A percentile compares a stretch with the other conserved stretches of the same genome.
These are phyloP conservation scores for Pisolithus microcarpus DNA, from an alignment of 768 basidiomycete species.

Conservation along the genomic window DNA sequence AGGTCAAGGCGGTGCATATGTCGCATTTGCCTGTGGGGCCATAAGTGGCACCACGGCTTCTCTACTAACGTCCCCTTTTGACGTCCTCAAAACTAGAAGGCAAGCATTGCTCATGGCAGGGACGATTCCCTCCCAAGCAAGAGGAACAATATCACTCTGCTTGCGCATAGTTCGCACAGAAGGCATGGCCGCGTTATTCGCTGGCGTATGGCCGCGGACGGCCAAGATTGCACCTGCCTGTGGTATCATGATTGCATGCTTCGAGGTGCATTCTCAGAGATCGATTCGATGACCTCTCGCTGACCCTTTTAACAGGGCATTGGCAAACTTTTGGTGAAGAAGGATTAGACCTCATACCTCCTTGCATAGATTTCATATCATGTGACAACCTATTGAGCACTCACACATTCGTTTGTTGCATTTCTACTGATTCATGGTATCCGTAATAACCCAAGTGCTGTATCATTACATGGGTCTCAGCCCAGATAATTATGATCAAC, in stretches of 20 bases:
- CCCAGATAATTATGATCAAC: conserved; percentile 28
- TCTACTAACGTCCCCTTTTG: conserved; percentile 88
- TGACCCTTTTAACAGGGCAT: conserved; percentile 41
- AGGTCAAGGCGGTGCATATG: conserved; percentile 50
- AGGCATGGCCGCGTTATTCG: conserved; percentile 70
- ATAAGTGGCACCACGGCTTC: conserved; percentile 83
- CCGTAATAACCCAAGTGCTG: conserved; percentile 5
- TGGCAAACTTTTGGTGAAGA: conserved; percentile 44
- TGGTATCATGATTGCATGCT: conserved; percentile 96
- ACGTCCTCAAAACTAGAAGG: conserved; percentile 91
- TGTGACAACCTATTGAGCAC: conserved; percentile 6
- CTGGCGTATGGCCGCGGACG: conserved; percentile 80
- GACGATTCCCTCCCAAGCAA: conserved; percentile 30
- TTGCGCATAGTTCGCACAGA: conserved; percentile 69
- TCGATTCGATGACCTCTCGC: conserved; percentile 5
- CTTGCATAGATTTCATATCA: conserved; percentile 25
- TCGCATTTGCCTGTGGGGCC: conserved; percentile 88
- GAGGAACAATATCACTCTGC: conserved; percentile 58
- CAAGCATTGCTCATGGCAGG: conserved; percentile 75
- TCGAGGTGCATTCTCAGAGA: conserved; percentile 53
- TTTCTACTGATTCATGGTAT: conserved; percentile 18
- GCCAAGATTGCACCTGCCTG: conserved; percentile 97
- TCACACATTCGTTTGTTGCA: conserved; percentile 13
- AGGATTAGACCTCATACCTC: conserved; percentile 15
- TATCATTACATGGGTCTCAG: conserved; percentile 1